Conservation (phyloP, 352 stramenopile species). For the Pythium aphanidermatum region DNA sequence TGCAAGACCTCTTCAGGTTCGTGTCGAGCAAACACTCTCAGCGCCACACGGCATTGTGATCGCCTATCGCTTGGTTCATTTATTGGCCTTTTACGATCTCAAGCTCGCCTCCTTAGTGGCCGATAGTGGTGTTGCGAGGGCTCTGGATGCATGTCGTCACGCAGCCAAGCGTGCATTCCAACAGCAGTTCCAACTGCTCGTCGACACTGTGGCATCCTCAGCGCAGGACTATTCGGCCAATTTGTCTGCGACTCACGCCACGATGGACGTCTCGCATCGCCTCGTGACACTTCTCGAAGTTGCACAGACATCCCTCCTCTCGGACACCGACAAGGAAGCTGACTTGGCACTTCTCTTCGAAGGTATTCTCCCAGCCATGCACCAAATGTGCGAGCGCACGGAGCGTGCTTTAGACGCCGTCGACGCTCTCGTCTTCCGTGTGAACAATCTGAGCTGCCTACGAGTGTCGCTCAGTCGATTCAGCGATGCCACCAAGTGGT, state of each 20-base stretch:
- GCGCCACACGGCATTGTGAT: conserved; percentile 48
- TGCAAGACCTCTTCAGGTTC: conserved; percentile 48
- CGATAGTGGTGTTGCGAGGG: conserved; percentile 23
- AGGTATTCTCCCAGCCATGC: conserved; percentile 33
- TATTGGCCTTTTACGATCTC: conserved; percentile 62
- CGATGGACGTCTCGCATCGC: conserved; percentile 51
- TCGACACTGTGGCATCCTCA: conserved; percentile 35
- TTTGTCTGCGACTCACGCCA: conserved; percentile 46
- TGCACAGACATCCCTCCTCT: conserved; percentile 48
- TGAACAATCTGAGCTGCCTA: conserved; percentile 73
- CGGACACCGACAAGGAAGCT: conserved; percentile 40
- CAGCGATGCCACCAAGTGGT: conserved; percentile 35
- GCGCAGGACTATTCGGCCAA: conserved; percentile 56
- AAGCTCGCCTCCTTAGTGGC: conserved; percentile 47
- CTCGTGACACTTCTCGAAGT: conserved; percentile 52
- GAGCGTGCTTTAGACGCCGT: conserved; percentile 28
- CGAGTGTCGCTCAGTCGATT: conserved; percentile 39
- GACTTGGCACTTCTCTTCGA: conserved; percentile 54
- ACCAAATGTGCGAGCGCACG: conserved; percentile 44
- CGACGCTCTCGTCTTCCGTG: conserved; percentile 57
- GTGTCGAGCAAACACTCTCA: conserved; percentile 57
- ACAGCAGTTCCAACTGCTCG: conserved; percentile 44
- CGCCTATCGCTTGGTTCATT: conserved; percentile 58
- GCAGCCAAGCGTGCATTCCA: conserved; percentile 39
- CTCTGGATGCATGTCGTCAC: conserved; percentile 35